Percentiles rank a stretch among this genome's conserved stretches.
phyloP scores from a whole-genome alignment of 139 green algal species.

The Auxenochlorella pyrenoidosa region DNA sequence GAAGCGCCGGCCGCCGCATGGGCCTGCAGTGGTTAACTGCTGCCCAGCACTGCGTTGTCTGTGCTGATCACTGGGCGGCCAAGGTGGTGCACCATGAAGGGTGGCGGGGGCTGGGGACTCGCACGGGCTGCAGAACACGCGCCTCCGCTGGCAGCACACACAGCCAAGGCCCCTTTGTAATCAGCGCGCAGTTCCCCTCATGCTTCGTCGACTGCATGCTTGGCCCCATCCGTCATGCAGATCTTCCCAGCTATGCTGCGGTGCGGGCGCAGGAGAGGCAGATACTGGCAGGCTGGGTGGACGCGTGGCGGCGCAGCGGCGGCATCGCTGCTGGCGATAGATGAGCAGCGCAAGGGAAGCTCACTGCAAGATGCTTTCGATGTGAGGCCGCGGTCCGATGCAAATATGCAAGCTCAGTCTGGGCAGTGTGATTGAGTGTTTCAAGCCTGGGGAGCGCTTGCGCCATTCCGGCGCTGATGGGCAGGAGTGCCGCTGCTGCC shows the following conservation, averaged over 20 bases:
- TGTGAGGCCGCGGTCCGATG: too few relatives aligned
- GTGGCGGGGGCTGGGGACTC: too few relatives aligned
- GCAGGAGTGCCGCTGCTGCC: too few relatives aligned
- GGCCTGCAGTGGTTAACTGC: not conserved
- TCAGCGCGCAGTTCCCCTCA: not conserved
- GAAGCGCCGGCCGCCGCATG: not conserved
- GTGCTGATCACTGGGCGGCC: not conserved
- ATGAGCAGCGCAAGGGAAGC: too few relatives aligned
- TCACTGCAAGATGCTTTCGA: too few relatives aligned
- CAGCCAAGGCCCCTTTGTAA: too few relatives aligned
- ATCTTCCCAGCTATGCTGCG: not conserved
- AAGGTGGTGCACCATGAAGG: not conserved
- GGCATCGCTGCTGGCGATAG: not conserved
- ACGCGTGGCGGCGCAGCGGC: not conserved
- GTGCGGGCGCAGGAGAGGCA: conserved; percentile 3
- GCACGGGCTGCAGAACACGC: not conserved
- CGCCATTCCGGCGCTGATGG: too few relatives aligned
- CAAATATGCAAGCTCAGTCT: too few relatives aligned
- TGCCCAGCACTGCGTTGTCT: not conserved
- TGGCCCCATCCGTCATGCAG: not conserved
- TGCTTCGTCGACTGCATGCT: not conserved
- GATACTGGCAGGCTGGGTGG: not conserved
- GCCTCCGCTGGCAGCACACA: not conserved
- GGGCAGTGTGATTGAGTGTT: too few relatives aligned
- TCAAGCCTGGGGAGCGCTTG: too few relatives aligned